Evolutionary conservation across 2,329 filamentous ascomycete species (phyloP).

Genomic region (Nemania bipapillata): DNA sequence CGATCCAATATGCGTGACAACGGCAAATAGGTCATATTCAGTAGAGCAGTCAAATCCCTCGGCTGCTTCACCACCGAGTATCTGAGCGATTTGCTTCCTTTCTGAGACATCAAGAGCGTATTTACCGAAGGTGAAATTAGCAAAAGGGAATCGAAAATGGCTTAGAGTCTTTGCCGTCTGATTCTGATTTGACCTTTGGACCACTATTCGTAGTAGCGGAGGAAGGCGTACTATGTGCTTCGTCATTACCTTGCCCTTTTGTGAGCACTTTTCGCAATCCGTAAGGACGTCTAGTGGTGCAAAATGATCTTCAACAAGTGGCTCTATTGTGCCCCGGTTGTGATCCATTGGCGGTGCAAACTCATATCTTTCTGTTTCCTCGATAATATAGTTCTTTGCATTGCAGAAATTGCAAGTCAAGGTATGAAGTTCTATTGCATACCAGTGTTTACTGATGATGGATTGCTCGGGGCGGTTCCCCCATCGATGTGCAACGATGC

Average conservation of each 20-base stretch:
- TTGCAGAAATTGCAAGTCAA: constrained; percentile 72
- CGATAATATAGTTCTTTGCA: constrained; percentile 15
- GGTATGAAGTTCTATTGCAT: constrained; percentile 71
- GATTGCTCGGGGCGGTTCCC: constrained; percentile 74
- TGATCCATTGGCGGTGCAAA: constrained; percentile 8
- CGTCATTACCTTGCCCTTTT: constrained; percentile 18
- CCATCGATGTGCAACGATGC: constrained; percentile 81
- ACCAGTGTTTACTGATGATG: constrained; percentile 83
- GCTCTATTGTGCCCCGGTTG: constrained; percentile 16
- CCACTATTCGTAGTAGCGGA: constrained; percentile 77
- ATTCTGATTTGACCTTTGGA: constrained; percentile 52
- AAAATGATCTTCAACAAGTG: constrained; percentile 18
- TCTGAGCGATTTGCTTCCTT: constrained; percentile 32
- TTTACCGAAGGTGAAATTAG: constrained; percentile 68
- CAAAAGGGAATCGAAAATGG: constrained; percentile 79
- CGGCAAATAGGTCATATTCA: constrained; percentile 85
- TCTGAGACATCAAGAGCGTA: constrained; percentile 46
- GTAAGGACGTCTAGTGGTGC: not conserved
- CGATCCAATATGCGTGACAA: constrained; percentile 79
- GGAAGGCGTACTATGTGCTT: constrained; percentile 52
- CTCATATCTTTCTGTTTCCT: constrained; percentile 25
- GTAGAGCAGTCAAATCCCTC: constrained; percentile 62
- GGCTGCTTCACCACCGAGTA: constrained; percentile 54
- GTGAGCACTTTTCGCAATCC: constrained; percentile 29
- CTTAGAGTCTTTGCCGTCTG: constrained; percentile 72